A percentile compares a stretch with the other conserved stretches of the same genome.
Conservation (phyloP, 164 flowering plant species). For the Houttuynia cordata region DNA sequence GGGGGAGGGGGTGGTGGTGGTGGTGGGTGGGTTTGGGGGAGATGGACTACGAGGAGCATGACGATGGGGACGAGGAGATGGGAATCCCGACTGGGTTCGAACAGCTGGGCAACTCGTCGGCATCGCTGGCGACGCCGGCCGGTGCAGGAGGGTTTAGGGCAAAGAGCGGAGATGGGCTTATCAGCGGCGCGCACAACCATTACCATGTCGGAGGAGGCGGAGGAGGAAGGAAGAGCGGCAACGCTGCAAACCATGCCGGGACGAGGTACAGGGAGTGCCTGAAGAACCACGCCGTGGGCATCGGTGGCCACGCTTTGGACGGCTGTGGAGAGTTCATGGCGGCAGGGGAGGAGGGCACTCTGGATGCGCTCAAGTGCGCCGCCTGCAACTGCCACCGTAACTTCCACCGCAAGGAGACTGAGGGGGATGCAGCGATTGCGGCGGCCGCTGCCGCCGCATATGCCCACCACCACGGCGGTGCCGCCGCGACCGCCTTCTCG, state of each 20-base stretch:
- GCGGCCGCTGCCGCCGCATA: background rate
- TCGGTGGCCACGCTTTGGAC: slow-evolving; percentile 58
- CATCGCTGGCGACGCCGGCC: background rate
- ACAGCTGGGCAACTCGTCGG: background rate
- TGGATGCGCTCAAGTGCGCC: slow-evolving; percentile 59
- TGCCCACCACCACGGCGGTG: background rate
- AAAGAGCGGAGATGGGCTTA: background rate
- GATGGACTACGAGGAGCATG: slow-evolving; percentile 43
- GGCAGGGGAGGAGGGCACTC: slow-evolving; percentile 43
- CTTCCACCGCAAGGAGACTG: slow-evolving; percentile 53
- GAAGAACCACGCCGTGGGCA: slow-evolving; percentile 62
- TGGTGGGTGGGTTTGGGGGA: too few species aligned
- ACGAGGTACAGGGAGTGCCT: slow-evolving; percentile 43
- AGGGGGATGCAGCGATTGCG: slow-evolving; percentile 3
- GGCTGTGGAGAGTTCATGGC: slow-evolving; percentile 77
- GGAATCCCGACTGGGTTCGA: slow-evolving; percentile 5
- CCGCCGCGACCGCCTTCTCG: slow-evolving; percentile 12
- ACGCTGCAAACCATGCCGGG: background rate
- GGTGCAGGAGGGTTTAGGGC: background rate
- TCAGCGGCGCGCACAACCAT: background rate
- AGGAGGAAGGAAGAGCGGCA: background rate
- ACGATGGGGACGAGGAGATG: slow-evolving; percentile 22
- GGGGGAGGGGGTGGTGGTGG: too few species aligned
- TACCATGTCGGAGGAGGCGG: background rate
- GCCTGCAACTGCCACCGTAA: slow-evolving; percentile 73